phyloP scores from a whole-genome alignment of 116 monocot genomes.

The Iris pallida region DNA sequence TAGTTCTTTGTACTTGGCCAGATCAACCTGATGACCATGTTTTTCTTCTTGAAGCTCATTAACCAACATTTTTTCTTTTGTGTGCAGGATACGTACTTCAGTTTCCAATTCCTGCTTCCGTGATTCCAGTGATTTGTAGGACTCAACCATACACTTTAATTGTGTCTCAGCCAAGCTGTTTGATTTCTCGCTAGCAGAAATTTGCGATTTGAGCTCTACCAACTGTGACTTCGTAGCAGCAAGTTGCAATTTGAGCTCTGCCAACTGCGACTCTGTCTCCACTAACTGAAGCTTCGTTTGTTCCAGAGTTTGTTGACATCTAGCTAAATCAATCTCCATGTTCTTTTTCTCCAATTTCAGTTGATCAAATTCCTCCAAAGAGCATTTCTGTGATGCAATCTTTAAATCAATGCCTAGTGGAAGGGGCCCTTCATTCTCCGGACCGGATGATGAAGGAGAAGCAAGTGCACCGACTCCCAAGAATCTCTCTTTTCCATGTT shows the following conservation, averaged over 20 bases:
- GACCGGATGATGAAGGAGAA: background rate
- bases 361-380: constrained; percentile 5
- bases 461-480: background rate
- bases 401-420: background rate
- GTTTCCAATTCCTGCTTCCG: constrained; percentile 8
- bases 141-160: constrained; percentile 11
- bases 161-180: constrained; percentile 8
- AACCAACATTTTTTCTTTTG: constrained; percentile 1
- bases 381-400: background rate
- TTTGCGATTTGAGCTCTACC: background rate
- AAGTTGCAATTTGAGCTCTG: background rate
- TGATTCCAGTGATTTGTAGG: constrained; percentile 3
- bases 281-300: constrained; percentile 1
- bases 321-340: constrained; percentile 11
- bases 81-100: constrained; percentile 4
- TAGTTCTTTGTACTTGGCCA: constrained; percentile 8
- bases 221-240: too few relatives aligned
- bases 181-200: constrained; percentile 3
- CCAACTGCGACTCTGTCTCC: background rate
- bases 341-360: constrained; percentile 10
- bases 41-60: constrained; percentile 11
- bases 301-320: constrained; percentile 1
- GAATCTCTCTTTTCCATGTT: background rate
- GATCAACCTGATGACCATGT: constrained; percentile 2
- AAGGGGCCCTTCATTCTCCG: constrained; percentile 3